Evolutionary conservation across 1,284 basidiomycete species (phyloP), one percentile per base, ranked within the genome.

Genomic region (Pascua sp.): DNA sequence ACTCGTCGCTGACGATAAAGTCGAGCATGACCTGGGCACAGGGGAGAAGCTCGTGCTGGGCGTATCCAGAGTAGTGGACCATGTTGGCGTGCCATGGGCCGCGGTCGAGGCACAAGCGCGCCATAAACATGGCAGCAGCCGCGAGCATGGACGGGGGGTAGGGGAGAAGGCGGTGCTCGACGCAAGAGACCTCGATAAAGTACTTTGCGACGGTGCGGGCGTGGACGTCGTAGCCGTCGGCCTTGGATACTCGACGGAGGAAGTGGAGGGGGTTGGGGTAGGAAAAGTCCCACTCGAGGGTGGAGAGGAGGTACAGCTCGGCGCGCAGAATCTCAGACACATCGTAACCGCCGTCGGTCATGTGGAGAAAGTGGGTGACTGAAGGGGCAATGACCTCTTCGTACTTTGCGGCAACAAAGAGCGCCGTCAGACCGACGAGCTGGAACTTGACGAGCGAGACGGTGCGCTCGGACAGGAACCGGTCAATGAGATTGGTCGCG

Each of bases 261-360:
- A 90, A 98, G 77, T 95, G 89, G 70, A 98, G 88, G 1, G 94
- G 93, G 74, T 91, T 95, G 43, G 94, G 91, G 73, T 90, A 96
- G 67, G 87, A 87, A 62, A 98, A 72, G 75, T 96, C 90, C 84
- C 91, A 98, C 58, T 91, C 86, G 49, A 98, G 81, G 7, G 91
- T 91, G 75, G 90, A 89, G 59, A 98, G 80, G 57, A 98, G 86
- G 74, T 97, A 98, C 54, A 88, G 84, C 78, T 98, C 95, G 1
- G 95, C 95, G 66, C 91, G 87, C 53, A 96, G 83, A 65, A 98
- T 92, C 75, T 98, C 92, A 0, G 85, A 81, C 68, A 90, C 86
- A 15, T 84, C 86, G 79, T 93, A 96, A 1, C 90, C 88, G 2
- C 86, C 87, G 64, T 97, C 93, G 16, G 91, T 87, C 77, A 91